phyloP scores from a whole-genome alignment of 2,329 filamentous ascomycete species.

The Akanthomyces uredinophilus region DNA sequence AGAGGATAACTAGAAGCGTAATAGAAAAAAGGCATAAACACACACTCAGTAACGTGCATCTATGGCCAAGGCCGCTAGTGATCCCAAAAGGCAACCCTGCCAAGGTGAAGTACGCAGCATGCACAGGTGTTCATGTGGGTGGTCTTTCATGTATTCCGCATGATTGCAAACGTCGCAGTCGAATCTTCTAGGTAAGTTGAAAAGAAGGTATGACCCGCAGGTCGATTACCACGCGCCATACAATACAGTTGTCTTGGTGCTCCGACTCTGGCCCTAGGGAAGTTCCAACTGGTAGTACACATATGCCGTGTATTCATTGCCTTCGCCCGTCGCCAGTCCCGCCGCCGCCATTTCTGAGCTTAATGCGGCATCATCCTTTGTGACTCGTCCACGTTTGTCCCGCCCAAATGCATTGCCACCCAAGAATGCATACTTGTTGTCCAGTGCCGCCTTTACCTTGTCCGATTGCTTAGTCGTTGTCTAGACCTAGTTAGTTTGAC shows the following conservation, averaged over 20 bases:
- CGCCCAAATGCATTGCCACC: slow-evolving; percentile 90
- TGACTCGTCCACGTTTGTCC: slow-evolving; percentile 88
- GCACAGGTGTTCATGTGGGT: neutral
- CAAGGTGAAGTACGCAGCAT: neutral
- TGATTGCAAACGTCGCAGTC: neutral
- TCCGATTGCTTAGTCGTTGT: slow-evolving; percentile 76
- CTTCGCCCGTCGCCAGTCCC: slow-evolving; percentile 61
- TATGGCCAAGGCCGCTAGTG: neutral
- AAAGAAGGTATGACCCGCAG: neutral
- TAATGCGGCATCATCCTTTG: slow-evolving; percentile 78
- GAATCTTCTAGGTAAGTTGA: slow-evolving; percentile 4
- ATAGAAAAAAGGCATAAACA: neutral
- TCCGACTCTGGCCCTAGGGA: slow-evolving; percentile 27
- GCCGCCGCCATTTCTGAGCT: slow-evolving; percentile 80
- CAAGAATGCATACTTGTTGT: slow-evolving; percentile 82
- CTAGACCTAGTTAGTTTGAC: slow-evolving; percentile 38
- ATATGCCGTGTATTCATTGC: slow-evolving; percentile 86
- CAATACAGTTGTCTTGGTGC: slow-evolving; percentile 1
- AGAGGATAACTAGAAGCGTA: neutral
- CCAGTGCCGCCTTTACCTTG: slow-evolving; percentile 73
- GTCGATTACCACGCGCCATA: neutral
- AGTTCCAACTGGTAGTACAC: slow-evolving; percentile 97
- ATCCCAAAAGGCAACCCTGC: neutral
- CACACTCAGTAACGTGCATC: neutral
- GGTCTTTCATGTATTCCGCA: neutral